Conservation (phyloP, 2,329 filamentous ascomycete species). For the Metarhizium album region DNA sequence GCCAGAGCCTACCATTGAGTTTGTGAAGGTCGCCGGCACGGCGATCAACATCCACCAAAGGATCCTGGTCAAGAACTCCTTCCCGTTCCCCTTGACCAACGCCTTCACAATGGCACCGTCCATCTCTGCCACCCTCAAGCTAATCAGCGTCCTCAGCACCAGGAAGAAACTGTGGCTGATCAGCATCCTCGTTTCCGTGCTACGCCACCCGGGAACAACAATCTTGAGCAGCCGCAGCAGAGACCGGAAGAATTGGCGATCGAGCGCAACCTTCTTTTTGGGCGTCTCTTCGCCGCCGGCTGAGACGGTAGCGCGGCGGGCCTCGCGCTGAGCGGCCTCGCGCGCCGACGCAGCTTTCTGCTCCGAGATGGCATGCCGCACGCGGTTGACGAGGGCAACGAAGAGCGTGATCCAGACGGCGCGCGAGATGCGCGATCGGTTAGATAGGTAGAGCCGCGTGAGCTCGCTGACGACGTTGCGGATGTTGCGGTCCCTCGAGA, state of each 20-base stretch:
- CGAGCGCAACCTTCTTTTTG: constrained; percentile 80
- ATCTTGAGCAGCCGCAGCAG: constrained; percentile 71
- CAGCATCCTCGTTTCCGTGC: constrained; percentile 76
- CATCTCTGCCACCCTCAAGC: constrained; percentile 90
- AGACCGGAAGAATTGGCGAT: constrained; percentile 69
- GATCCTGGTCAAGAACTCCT: constrained; percentile 77
- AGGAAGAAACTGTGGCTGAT: constrained; percentile 90
- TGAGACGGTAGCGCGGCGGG: constrained; percentile 38
- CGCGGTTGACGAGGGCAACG: constrained; percentile 70
- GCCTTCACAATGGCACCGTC: constrained; percentile 89
- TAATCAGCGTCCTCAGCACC: constrained; percentile 81
- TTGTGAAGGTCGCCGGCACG: constrained; percentile 92
- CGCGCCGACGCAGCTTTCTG: constrained; percentile 75
- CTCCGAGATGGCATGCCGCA: constrained; percentile 83
- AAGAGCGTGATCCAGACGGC: constrained; percentile 75
- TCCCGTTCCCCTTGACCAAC: constrained; percentile 81
- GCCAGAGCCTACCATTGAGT: constrained; percentile 70
- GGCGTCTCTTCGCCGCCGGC: constrained; percentile 26
- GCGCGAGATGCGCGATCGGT: constrained; percentile 74
- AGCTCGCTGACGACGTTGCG: constrained; percentile 55
- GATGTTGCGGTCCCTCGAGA: constrained; percentile 51
- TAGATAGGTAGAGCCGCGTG: constrained; percentile 61
- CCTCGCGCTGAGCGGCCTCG: constrained; percentile 46
- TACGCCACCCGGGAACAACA: constrained; percentile 81
- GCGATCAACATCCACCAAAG: constrained; percentile 99